Conservation (phyloP, 331 rosid species). For the Erythrophleum ivorense region DNA sequence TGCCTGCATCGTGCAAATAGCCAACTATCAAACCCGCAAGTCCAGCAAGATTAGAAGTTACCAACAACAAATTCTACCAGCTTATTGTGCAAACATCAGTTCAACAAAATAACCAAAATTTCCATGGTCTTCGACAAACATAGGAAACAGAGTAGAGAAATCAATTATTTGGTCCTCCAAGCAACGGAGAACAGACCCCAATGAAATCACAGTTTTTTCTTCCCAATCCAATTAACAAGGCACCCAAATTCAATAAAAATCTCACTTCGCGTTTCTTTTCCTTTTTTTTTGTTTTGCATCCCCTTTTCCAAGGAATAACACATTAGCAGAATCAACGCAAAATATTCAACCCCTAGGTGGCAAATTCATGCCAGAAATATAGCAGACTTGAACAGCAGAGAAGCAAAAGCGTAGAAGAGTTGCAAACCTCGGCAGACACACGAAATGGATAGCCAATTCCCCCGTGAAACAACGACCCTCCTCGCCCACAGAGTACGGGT, state of each 20-base stretch:
- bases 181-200: background rate
- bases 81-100: conserved; percentile 8
- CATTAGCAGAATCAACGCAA: conserved; percentile 23
- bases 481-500: conserved; percentile 1
- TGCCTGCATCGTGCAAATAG: conserved; percentile 33
- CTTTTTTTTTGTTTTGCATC: background rate
- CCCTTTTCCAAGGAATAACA: conserved; percentile 28
- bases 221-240: conserved; percentile 3
- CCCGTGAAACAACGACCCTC: conserved; percentile 37
- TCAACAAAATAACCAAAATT: conserved; percentile 6
- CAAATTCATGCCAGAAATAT: conserved; percentile 29
- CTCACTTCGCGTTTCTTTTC: background rate
- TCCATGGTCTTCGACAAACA: conserved; percentile 9
- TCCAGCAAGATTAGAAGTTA: background rate
- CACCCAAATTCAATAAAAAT: background rate
- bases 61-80: conserved; percentile 8
- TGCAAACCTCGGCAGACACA: conserved; percentile 53
- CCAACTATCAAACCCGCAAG: conserved; percentile 14
- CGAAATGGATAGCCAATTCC: conserved; percentile 35
- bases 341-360: background rate
- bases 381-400: background rate
- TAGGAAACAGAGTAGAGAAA: conserved; percentile 5
- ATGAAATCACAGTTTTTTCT: background rate
- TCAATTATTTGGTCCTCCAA: background rate
- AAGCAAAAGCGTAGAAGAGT: conserved; percentile 28